A percentile compares a stretch with the other conserved stretches of the same genome.
Evolutionary conservation across 441 rosid genomes (phyloP).

Genomic region (Corymbia calophylla): DNA sequence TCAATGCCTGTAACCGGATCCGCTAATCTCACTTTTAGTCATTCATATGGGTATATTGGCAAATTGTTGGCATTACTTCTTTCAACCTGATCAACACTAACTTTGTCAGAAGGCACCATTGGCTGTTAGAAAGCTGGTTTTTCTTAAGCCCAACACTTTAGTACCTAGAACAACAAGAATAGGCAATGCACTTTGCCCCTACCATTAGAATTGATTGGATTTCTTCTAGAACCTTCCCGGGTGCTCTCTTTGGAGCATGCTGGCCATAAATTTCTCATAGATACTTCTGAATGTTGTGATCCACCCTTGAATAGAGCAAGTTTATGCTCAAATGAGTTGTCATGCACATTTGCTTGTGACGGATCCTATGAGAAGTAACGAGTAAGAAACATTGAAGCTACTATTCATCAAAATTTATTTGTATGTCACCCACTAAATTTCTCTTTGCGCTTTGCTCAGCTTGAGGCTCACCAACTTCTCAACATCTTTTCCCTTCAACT

Average conservation of each 20-base stretch:
- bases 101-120: conserved; percentile 6
- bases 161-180: conserved; percentile 19
- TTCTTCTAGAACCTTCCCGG: conserved; percentile 47
- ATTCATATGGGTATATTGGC: conserved; percentile 36
- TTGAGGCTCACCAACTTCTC: too few relatives aligned
- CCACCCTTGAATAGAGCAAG: conserved; percentile 68
- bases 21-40: conserved; percentile 39
- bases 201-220: conserved; percentile 46
- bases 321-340: conserved; percentile 89
- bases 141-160: conserved; percentile 25
- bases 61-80: conserved; percentile 15
- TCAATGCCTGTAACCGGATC: conserved; percentile 52
- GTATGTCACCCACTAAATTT: too few relatives aligned
- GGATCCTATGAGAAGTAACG: conserved; percentile 81
- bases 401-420: too few relatives aligned
- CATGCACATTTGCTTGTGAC: conserved; percentile 75
- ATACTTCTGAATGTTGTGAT: conserved; percentile 45
- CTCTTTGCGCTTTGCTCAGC: too few relatives aligned
- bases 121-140: conserved; percentile 15
- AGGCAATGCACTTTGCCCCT: conserved; percentile 33
- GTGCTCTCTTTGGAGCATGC: conserved; percentile 33
- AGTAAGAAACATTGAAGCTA: conserved; percentile 68
- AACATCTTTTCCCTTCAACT: too few relatives aligned
- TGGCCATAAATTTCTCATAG: conserved; percentile 39
- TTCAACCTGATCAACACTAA: conserved; percentile 11